phyloP scores from a whole-genome alignment of 2,329 filamentous ascomycete genomes.

The Xylaria sp. region DNA sequence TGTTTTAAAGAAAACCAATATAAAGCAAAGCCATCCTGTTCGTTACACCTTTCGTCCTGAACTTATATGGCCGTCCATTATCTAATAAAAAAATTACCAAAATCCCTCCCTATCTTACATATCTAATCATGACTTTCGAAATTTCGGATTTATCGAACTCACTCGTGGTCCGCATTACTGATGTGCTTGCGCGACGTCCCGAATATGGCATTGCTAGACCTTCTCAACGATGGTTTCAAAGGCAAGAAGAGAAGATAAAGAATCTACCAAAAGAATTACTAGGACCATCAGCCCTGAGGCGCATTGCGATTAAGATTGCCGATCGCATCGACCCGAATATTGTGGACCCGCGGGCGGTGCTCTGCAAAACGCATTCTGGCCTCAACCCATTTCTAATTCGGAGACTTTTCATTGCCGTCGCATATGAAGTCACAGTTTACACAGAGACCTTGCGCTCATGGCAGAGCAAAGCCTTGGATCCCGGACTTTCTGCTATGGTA shows the following conservation, averaged over 20 bases:
- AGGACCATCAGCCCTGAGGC: conserved; percentile 48
- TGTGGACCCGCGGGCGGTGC: conserved; percentile 49
- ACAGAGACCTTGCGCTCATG: conserved; percentile 47
- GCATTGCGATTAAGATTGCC: conserved; percentile 50
- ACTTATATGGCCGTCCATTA: too few relatives aligned
- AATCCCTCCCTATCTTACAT: conserved; percentile 10
- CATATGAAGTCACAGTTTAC: conserved; percentile 55
- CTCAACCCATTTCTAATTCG: conserved; percentile 59
- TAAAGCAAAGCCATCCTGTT: conserved; percentile 22
- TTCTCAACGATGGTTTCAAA: conserved; percentile 52
- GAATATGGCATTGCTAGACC: conserved; percentile 50
- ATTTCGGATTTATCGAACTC: conserved; percentile 45
- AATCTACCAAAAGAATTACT: conserved; percentile 46
- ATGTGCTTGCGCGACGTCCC: conserved; percentile 53
- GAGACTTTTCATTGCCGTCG: conserved; percentile 57
- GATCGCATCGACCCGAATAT: conserved; percentile 45
- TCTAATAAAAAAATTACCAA: too few relatives aligned
- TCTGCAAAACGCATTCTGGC: conserved; percentile 56
- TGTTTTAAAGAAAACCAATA: conserved; percentile 4
- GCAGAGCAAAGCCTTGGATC: conserved; percentile 36
- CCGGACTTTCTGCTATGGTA: conserved; percentile 47
- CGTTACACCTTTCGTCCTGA: not conserved
- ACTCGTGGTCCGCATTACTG: conserved; percentile 51
- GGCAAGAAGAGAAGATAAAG: conserved; percentile 50
- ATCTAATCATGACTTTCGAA: conserved; percentile 43